These are phyloP conservation scores for Cercospora canescens DNA, from an alignment of 2,329 filamentous ascomycete genomes.

Conservation along the genomic window DNA sequence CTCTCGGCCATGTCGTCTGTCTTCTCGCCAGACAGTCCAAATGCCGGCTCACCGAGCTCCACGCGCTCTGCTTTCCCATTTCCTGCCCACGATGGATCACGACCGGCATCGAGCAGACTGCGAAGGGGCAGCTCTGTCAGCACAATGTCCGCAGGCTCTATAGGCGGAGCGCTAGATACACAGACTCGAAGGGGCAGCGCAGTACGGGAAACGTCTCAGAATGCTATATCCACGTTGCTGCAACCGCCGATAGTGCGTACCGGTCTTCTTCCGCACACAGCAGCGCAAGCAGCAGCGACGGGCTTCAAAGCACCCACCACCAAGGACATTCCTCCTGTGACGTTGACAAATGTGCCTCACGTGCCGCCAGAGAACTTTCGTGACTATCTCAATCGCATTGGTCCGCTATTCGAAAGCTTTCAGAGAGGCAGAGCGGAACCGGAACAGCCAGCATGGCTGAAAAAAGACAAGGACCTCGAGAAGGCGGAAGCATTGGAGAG, in stretches of 20 bases:
- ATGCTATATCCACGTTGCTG: constrained; percentile 93
- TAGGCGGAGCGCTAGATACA: constrained; percentile 79
- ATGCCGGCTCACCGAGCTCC: constrained; percentile 43
- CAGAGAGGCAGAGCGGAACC: constrained; percentile 78
- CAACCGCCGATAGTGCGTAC: constrained; percentile 88
- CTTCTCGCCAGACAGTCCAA: constrained; percentile 51
- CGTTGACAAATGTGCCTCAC: constrained; percentile 82
- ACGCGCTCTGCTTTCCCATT: constrained; percentile 53
- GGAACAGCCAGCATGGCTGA: constrained; percentile 55
- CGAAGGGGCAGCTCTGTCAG: constrained; percentile 82
- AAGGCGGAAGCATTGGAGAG: constrained; percentile 50
- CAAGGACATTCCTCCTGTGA: constrained; percentile 89
- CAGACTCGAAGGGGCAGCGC: constrained; percentile 60
- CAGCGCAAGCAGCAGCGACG: constrained; percentile 66
- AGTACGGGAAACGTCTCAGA: constrained; percentile 74
- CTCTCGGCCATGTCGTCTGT: constrained; percentile 31
- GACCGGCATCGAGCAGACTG: constrained; percentile 51
- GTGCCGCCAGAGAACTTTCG: constrained; percentile 79
- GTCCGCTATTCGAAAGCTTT: constrained; percentile 84
- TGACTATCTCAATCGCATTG: constrained; percentile 81
- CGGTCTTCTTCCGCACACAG: constrained; percentile 76
- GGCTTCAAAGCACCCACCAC: constrained; percentile 71
- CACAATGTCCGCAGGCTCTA: constrained; percentile 70
- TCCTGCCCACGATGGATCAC: constrained; percentile 56
- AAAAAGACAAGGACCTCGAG: constrained; percentile 45